Evolutionary conservation across 306 rosid species (phyloP).

Genomic region (Rosa persica): DNA sequence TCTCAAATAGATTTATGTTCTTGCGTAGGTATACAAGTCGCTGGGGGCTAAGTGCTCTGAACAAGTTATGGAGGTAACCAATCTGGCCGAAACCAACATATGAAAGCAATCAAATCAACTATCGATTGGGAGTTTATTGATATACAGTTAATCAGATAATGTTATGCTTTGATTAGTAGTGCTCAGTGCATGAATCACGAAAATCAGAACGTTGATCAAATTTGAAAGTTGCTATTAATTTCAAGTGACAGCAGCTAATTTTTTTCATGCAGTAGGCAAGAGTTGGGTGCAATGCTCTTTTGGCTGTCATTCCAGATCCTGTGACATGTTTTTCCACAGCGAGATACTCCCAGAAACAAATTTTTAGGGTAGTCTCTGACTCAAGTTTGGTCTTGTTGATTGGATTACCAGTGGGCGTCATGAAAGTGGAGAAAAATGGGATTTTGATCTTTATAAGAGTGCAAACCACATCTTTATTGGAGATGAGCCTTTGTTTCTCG

Average conservation of each 20-base stretch:
- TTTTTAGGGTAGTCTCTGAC: constrained; percentile 53
- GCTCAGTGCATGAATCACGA: background rate
- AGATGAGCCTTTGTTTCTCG: constrained; percentile 77
- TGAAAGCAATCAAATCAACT: background rate
- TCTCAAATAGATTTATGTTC: constrained; percentile 19
- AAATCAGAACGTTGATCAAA: background rate
- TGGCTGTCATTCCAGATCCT: constrained; percentile 88
- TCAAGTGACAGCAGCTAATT: constrained; percentile 26
- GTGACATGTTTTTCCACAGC: constrained; percentile 97
- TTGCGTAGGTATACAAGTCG: constrained; percentile 75
- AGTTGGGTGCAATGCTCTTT: constrained; percentile 70
- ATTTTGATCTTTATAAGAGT: constrained; percentile 78
- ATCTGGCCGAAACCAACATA: background rate
- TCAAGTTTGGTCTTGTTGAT: constrained; percentile 91
- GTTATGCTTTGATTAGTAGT: background rate
- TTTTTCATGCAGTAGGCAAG: constrained; percentile 65
- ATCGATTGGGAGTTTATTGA: background rate
- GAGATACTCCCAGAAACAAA: constrained; percentile 86
- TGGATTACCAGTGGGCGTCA: constrained; percentile 98
- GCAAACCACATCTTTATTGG: constrained; percentile 68
- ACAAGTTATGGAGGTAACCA: constrained; percentile 70
- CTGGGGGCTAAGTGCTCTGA: constrained; percentile 62
- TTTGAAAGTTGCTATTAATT: constrained; percentile 1
- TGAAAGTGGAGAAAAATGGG: constrained; percentile 93
- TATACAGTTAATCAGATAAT: background rate